Base-by-base conservation (phyloP, 2,329 filamentous ascomycete genomes). In the Pseudonectria buxi region DNA sequence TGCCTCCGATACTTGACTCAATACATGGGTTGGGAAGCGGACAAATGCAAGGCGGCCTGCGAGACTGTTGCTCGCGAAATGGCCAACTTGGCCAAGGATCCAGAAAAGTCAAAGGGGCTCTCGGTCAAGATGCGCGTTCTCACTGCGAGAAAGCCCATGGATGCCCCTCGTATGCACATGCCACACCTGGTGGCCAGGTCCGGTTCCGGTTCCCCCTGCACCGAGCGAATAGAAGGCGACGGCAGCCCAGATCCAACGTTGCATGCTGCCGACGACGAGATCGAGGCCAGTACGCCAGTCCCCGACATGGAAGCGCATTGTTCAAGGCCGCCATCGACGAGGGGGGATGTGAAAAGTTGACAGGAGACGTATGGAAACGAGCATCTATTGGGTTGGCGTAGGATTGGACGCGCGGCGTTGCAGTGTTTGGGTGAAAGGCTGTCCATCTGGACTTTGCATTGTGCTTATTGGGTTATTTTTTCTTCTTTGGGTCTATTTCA, bases 1-100 rank as follows among this genome's bases (percentile, higher is more conserved):
- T 65, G 59, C 27, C 50, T 78, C 42, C 63, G 74, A 24, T 59
- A 70, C 10, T 59, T 78, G 37, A 77, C 72, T 2, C 67, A 64
- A 43, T 59, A 72, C 31, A 66, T 74, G 58, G 68, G 60, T 7
- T 77, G 72, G 72, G 64, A 69, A 14, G 56, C 68, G 1, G 63
- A 71, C 1, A 57, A 66, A 24, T 72, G 71, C 38, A 65, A 68
- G 30, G 53, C 55, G 18, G 58, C 64, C 15, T 74, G 72, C 47
- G 65, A 70, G 35, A 47, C 59, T 33, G 63, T 69, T 5, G 68
- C 68, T 3, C 54, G 63, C 37, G 71, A 76, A 42, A 55, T 75
- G 48, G 69, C 68, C 39, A 48, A 56, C 13, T 54, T 73, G 15
- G 70, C 72, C 22, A 67, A 68, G 32, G 63, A 71, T 34, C 59